Conservation (phyloP, 2,329 filamentous ascomycete species). For the Geosmithia morbida region DNA sequence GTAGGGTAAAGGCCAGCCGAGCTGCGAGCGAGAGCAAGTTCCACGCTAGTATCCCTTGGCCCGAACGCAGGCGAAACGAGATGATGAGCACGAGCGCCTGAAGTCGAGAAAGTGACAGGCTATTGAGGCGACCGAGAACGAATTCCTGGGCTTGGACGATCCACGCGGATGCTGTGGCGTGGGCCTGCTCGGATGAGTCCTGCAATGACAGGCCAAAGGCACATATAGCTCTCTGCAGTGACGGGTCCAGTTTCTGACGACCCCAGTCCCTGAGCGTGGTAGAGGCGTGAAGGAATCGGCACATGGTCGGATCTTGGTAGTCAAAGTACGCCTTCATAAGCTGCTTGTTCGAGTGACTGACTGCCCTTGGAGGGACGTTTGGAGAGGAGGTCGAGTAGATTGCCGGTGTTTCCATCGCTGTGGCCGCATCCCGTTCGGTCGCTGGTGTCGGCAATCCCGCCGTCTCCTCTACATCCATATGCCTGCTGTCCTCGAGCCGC, state of each 20-base stretch:
- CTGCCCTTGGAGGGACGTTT: neutral
- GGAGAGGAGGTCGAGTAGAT: neutral
- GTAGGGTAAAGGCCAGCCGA: conserved; percentile 10
- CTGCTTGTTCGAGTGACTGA: neutral
- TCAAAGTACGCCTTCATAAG: conserved; percentile 10
- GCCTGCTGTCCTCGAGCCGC: neutral
- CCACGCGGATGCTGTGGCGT: conserved; percentile 3
- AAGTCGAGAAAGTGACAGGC: conserved; percentile 5
- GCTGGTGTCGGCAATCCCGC: neutral
- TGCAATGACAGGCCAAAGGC: conserved; percentile 4
- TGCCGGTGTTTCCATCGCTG: neutral
- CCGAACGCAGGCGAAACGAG: conserved; percentile 5
- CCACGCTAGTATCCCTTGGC: conserved; percentile 7
- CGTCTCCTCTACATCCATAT: neutral
- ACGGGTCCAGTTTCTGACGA: conserved; percentile 6
- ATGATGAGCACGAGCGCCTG: conserved; percentile 9
- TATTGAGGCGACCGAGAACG: neutral
- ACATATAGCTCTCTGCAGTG: conserved; percentile 8
- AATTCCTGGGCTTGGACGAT: conserved; percentile 7
- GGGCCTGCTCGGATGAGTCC: neutral
- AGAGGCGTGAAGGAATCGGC: conserved; percentile 8
- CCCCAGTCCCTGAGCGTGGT: conserved; percentile 11
- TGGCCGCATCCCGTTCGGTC: neutral
- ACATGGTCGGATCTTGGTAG: conserved; percentile 5
- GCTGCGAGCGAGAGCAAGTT: conserved; percentile 9